Evolutionary conservation across 805 yeast genomes (phyloP), one percentile per base, ranked within the genome.

Genomic region (Pichia exigua): DNA sequence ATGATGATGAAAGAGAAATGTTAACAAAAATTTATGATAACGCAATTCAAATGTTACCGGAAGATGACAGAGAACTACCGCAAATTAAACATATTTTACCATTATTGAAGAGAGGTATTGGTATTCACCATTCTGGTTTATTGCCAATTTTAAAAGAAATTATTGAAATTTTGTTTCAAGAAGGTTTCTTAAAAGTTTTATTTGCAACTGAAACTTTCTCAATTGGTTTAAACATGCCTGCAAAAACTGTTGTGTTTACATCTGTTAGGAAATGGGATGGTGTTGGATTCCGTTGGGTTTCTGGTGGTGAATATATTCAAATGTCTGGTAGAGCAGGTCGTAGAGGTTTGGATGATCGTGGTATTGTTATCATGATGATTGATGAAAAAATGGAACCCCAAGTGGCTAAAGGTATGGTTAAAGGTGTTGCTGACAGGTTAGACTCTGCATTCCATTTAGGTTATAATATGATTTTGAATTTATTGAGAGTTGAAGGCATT

Each of bases 281-380:
- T 61, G 82, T 81, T 56, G 95, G 92, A 20, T 90, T 92, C 76
- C 83, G 99, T 71, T 94, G 99, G 99, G 97, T 94, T 32, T 87
- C 96, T 51, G 99, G 99, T 54, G 99, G 99, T 74, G 99, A 94
- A 72, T 94, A 94, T 70, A 94, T 94, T 65, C 99, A 94, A 73
- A 94, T 94, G 99, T 88, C 97, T 44, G 99, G 99, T 59, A 83
- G 99, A 70, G 99, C 99, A 22, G 99, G 99, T 61, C 91, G 99
- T 76, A 87, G 99, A 78, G 99, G 99, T 65, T 78, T 94, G 61
- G 99, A 94, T 77, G 99, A 94, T 67, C 85, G 99, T 68, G 99
- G 99, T 72, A 90, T 94, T 68, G 99, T 94, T 47, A 94, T 94
- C 59, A 87, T 94, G 94, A 94, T 94, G 99, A 90, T 94, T 67